phyloP scores from a whole-genome alignment of 2,329 filamentous ascomycete species.

The Aspergillus oerlinghausenensis region DNA sequence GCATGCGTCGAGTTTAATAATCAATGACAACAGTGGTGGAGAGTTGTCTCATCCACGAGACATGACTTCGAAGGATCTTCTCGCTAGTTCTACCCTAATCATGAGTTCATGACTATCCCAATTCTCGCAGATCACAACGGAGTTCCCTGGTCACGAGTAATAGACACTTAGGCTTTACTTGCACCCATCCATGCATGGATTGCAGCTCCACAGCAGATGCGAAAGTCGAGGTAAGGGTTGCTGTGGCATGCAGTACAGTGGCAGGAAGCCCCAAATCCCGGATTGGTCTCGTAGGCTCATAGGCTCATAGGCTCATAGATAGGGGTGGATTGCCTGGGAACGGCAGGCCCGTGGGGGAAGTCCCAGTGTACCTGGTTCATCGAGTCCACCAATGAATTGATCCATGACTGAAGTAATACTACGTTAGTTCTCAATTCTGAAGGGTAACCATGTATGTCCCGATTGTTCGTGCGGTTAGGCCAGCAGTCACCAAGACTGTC shows the following conservation, averaged over 20 bases:
- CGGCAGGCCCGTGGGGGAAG: not conserved
- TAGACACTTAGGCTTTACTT: not conserved
- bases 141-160: not conserved
- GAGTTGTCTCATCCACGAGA: not conserved
- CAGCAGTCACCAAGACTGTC: not conserved
- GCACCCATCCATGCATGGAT: no score
- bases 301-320: not conserved
- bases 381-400: not conserved
- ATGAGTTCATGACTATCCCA: not conserved
- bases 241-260: not conserved
- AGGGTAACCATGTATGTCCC: no score
- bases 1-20: not conserved
- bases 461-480: not conserved
- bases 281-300: no score
- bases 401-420: not conserved
- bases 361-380: not conserved
- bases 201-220: not conserved
- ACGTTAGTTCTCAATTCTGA: no score
- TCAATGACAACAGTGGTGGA: not conserved
- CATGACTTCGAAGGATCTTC: not conserved
- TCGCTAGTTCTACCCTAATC: not conserved
- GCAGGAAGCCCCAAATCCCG: not conserved
- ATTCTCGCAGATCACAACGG: not conserved
- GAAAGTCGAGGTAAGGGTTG: not conserved
- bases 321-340: not conserved